Conservation (phyloP, 257 asterid species). For the Ligustrum vulgare region DNA sequence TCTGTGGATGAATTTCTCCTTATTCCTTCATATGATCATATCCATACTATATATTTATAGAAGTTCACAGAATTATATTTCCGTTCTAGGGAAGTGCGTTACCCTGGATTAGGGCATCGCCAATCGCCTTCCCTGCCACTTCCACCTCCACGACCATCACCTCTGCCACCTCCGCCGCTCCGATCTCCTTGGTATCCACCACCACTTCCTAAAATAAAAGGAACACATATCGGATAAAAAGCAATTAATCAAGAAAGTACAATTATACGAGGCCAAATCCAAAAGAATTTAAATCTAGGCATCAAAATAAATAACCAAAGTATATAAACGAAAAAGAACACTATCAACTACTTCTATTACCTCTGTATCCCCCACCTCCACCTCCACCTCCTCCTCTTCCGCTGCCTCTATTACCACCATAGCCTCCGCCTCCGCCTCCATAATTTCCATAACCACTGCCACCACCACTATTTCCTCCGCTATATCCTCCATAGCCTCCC, state of each 20-base stretch:
- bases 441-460: constrained; percentile 27
- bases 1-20: too few species aligned
- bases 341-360: constrained; percentile 52
- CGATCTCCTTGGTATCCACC: constrained; percentile 81
- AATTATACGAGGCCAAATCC: background rate
- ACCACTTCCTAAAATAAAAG: constrained; percentile 41
- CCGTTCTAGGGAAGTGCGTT: constrained; percentile 17
- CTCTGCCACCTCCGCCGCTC: constrained; percentile 48
- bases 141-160: constrained; percentile 46
- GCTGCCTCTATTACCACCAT: constrained; percentile 22
- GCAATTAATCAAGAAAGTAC: background rate
- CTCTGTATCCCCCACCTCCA: constrained; percentile 52
- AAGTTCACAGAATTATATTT: background rate
- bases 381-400: constrained; percentile 42
- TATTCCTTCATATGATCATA: background rate
- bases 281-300: background rate
- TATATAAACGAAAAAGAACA: background rate
- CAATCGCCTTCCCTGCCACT: constrained; percentile 97
- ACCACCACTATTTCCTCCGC: constrained; percentile 39
- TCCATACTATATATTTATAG: background rate
- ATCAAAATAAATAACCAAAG: background rate
- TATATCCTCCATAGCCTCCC: constrained; percentile 40
- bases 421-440: constrained; percentile 33
- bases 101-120: constrained; percentile 96
- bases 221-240: constrained; percentile 14